A percentile compares a stretch with the other conserved stretches of the same genome.
Evolutionary conservation across 106 monocot species (phyloP).

Genomic region (Phalaenopsis equestris): DNA sequence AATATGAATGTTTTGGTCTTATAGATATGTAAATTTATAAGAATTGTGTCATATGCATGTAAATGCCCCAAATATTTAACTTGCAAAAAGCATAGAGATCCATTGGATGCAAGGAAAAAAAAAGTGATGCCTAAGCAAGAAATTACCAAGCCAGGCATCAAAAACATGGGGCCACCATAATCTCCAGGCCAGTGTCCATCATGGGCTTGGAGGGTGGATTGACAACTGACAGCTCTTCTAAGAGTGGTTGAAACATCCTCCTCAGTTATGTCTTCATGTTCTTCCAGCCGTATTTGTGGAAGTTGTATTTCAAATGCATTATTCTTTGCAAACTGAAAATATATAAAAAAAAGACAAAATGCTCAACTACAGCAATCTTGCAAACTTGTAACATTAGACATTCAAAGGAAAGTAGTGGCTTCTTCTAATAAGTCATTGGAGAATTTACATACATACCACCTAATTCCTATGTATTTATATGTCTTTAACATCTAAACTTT

Average conservation of each 20-base stretch:
- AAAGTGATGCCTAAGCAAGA: background rate
- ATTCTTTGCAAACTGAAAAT: slow-evolving; percentile 60
- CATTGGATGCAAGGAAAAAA: background rate
- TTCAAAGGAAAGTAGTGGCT: background rate
- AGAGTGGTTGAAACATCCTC: slow-evolving; percentile 50
- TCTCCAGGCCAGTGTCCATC: slow-evolving; percentile 97
- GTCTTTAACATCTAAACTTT: no score
- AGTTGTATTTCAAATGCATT: slow-evolving; percentile 36
- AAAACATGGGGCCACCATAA: slow-evolving; percentile 84
- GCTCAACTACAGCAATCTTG: background rate
- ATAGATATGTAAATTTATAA: no score
- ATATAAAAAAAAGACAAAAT: background rate
- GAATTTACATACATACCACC: no score
- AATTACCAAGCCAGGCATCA: slow-evolving; percentile 71
- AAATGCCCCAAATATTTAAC: background rate
- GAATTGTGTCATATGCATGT: no score
- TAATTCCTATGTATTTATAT: no score
- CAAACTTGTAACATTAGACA: background rate
- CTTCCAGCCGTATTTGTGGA: slow-evolving; percentile 41
- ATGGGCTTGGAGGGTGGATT: slow-evolving; percentile 65
- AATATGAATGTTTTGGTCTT: no score
- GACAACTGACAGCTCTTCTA: slow-evolving; percentile 45
- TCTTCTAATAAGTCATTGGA: background rate
- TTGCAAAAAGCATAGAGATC: background rate
- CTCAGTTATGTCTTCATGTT: slow-evolving; percentile 54